Conservation (phyloP, 2,329 filamentous ascomycete species). For the Colletotrichum eremochloae region DNA sequence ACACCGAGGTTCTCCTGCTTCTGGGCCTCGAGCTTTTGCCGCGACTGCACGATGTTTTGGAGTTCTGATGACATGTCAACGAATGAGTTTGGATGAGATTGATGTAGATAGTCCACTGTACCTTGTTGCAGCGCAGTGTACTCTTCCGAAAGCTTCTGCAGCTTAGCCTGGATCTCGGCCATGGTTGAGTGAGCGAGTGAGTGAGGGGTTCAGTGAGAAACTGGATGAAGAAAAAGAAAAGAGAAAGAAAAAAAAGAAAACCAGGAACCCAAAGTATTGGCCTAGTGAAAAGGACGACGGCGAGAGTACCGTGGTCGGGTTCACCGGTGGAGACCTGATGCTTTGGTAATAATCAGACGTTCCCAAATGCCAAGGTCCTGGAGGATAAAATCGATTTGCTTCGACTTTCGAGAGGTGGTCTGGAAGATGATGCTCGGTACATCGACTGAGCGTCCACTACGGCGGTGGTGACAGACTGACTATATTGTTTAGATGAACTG, state of each 20-base stretch:
- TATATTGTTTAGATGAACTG: constrained; percentile 20
- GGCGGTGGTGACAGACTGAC: constrained; percentile 37
- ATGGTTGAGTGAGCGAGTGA: constrained; percentile 57
- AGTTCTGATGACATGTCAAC: constrained; percentile 71
- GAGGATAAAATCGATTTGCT: constrained; percentile 2
- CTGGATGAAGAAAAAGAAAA: constrained; percentile 30
- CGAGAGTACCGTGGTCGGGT: background rate
- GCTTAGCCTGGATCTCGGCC: constrained; percentile 79
- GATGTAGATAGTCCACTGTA: background rate
- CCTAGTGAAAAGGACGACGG: background rate
- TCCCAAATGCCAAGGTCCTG: background rate
- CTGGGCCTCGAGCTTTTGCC: constrained; percentile 94
- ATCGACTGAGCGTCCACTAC: constrained; percentile 8
- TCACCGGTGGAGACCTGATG: background rate
- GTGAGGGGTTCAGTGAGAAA: constrained; percentile 32
- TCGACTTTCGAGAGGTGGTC: constrained; percentile 19
- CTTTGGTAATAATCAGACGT: constrained; percentile 2
- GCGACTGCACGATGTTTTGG: constrained; percentile 79
- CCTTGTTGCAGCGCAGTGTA: constrained; percentile 90
- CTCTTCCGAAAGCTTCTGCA: constrained; percentile 88
- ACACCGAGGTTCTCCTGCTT: constrained; percentile 93
- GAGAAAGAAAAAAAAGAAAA: constrained; percentile 31
- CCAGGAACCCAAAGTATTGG: background rate
- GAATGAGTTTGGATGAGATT: background rate
- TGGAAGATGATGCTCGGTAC: constrained; percentile 24